Conservation (phyloP, 805 yeast species). For the Ogataea henricii region DNA sequence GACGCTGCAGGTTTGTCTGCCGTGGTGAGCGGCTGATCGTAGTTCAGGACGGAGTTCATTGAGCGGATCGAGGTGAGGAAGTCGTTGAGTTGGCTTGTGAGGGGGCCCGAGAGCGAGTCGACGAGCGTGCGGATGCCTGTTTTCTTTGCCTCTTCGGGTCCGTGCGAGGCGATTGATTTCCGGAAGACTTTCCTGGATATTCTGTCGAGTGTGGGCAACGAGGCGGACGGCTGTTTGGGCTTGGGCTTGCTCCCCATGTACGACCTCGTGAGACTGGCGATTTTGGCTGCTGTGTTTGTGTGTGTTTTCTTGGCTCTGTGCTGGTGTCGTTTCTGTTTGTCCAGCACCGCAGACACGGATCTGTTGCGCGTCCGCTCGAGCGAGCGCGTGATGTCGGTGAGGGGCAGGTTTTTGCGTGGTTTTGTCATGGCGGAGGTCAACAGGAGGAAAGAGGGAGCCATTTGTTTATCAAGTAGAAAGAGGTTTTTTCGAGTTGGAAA, state of each 20-base stretch:
- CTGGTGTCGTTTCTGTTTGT: not conserved
- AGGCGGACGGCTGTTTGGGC: not conserved
- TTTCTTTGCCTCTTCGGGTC: not conserved
- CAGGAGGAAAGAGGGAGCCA: not conserved
- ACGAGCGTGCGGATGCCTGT: not conserved
- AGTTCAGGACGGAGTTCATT: constrained; percentile 19
- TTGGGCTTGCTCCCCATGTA: constrained; percentile 1
- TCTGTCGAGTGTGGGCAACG: constrained; percentile 7
- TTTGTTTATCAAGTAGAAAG: not conserved
- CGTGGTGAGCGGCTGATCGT: constrained; percentile 18
- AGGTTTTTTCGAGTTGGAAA: too few species aligned
- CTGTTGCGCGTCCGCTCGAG: not conserved
- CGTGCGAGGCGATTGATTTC: not conserved
- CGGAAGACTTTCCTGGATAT: constrained; percentile 8
- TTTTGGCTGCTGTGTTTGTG: constrained; percentile 2
- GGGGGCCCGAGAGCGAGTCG: constrained; percentile 12
- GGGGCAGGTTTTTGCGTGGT: not conserved
- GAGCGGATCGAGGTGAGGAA: constrained; percentile 18
- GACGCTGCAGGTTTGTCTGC: not conserved
- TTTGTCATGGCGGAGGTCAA: not conserved
- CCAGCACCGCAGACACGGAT: not conserved
- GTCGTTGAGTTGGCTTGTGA: constrained; percentile 19
- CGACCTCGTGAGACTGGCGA: constrained; percentile 14
- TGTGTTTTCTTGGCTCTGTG: not conserved
- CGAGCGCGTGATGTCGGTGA: constrained; percentile 5